Evolutionary conservation across 2,329 filamentous ascomycete species (phyloP).

Genomic region (Diplodia intermedia): DNA sequence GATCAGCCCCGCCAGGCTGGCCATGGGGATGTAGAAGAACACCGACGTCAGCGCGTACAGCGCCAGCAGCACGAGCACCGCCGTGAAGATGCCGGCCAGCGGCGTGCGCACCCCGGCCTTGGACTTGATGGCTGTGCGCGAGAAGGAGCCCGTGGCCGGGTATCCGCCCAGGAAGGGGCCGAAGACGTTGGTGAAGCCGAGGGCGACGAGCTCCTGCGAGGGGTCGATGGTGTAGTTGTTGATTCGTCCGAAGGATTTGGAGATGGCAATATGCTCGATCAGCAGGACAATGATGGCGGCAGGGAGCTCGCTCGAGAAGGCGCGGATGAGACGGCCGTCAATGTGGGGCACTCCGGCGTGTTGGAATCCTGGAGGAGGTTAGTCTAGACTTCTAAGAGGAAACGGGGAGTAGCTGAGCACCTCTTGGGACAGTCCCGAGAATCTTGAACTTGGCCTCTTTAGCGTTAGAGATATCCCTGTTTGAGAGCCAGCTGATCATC

Average conservation of each 20-base stretch:
- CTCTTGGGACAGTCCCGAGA: slow-evolving; percentile 76
- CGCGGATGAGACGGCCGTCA: slow-evolving; percentile 67
- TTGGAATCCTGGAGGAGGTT: slow-evolving; percentile 68
- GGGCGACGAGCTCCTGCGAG: slow-evolving; percentile 91
- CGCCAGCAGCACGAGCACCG: slow-evolving; percentile 79
- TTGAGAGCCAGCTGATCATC: slow-evolving; percentile 82
- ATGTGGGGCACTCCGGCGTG: slow-evolving; percentile 75
- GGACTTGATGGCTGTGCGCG: slow-evolving; percentile 90
- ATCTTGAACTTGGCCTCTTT: slow-evolving; percentile 66
- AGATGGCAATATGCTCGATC: slow-evolving; percentile 94
- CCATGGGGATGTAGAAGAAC: slow-evolving; percentile 88
- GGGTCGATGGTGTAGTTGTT: slow-evolving; percentile 94
- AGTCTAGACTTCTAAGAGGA: background rate
- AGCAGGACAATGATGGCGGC: slow-evolving; percentile 86
- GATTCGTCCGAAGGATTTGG: slow-evolving; percentile 89
- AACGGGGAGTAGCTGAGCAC: slow-evolving; percentile 47
- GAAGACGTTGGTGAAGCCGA: slow-evolving; percentile 84
- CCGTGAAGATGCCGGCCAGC: slow-evolving; percentile 85
- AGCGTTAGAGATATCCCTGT: slow-evolving; percentile 49
- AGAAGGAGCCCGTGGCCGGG: slow-evolving; percentile 91
- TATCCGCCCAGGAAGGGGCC: slow-evolving; percentile 89
- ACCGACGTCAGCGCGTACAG: slow-evolving; percentile 85
- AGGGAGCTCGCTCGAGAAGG: slow-evolving; percentile 75
- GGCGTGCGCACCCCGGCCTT: slow-evolving; percentile 92
- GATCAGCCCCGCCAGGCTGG: slow-evolving; percentile 82